Evolutionary conservation across 371 early-diverging fungal species (phyloP), one percentile per base, ranked within the genome.

Genomic region (Apophysomyces variabilis): DNA sequence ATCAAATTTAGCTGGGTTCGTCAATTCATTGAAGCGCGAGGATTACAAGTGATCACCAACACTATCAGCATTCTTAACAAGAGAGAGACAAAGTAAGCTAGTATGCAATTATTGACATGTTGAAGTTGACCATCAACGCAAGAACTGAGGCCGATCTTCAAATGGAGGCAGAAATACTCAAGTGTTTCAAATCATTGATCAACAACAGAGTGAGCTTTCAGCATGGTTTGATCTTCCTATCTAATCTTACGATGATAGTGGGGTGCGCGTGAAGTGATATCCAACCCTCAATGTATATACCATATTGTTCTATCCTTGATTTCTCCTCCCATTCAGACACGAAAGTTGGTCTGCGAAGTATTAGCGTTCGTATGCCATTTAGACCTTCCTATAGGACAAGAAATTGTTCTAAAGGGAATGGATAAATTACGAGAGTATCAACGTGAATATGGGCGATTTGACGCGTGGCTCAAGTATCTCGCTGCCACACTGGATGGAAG

Each of bases 311-410:
- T 91, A 32, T 93, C 94, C 5, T 82, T 95, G 56, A 90, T 92
- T 39, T 91, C 93, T 13, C 90, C 91, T 0, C 90, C 89, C 57
- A 83, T 92, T 14, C 83, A 83, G 64, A 93, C 95, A 0, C 83
- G 94, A 16, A 91, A 90, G 59, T 69, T 93, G 61, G 93, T 92
- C 2, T 90, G 91, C 14, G 95, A 94, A 72, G 85, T 93, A 12
- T 76, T 95, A 57, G 93, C 95, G 6, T 92, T 90, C 69, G 76
- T 94, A 38, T 94, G 93, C 72, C 93, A 92, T 71, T 85, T 89
- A 39, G 93, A 92, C 68, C 83, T 89, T 38, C 92, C 93, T 9
- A 82, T 79, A 5, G 95, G 94, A 35, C 93, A 93, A 69, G 85
- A 85, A n/a, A 71, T 89, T 37, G 93, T 94, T n/a, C 74, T 94